Base-by-base conservation (phyloP, 2,329 filamentous ascomycete genomes). In the Fusarium sp. region DNA sequence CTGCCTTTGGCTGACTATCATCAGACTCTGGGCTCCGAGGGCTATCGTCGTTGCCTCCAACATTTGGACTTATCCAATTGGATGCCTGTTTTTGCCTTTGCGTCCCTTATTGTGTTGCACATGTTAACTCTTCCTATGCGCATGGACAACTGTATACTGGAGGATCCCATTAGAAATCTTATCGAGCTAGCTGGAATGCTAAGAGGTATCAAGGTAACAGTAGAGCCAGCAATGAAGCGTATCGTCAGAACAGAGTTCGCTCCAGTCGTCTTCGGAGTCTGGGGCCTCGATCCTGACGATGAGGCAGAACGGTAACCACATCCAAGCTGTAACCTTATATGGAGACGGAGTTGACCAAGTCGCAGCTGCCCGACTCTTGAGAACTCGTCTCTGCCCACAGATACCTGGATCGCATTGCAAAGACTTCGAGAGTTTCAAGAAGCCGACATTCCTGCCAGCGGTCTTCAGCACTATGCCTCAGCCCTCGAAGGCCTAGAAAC, bases 11-110 rank as follows among this genome's bases (percentile, higher is more conserved):
- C 72, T 6, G 64, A 71, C n/a, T 76, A 75, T 35, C 71, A 77
- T 23, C 74, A 76, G 41, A 76, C 72, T 4, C 52, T 76, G 3
- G 75, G 75, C 2, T 72, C 75, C 4, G 74, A 76, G 18, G 71
- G 72, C 2, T 77, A 76, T 36, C 73, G 75, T 11, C 50, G 58
- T 3, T 50, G 61, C 6, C 59, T 76, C 9, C 60, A 67, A 15
- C 39, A 58, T 7, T 58, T 74, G 11, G 29, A 64, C 29, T 23
- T 66, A 9, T 48, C 58, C 4, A 71, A 67, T 37, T 74, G 71
- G 67, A 54, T 63, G 37, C 76, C 80, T n/a, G 73, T 79, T 36
- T 79, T 81, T 36, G 79, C 76, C 68, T 81, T 84, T 49, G 80
- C 81, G 55, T 80, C 80, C 15, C 77, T 76, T 6, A 77, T 76